Evolutionary conservation across 805 yeast genomes (phyloP), one percentile per base, ranked within the genome.

Genomic region (Ogataea neopini): DNA sequence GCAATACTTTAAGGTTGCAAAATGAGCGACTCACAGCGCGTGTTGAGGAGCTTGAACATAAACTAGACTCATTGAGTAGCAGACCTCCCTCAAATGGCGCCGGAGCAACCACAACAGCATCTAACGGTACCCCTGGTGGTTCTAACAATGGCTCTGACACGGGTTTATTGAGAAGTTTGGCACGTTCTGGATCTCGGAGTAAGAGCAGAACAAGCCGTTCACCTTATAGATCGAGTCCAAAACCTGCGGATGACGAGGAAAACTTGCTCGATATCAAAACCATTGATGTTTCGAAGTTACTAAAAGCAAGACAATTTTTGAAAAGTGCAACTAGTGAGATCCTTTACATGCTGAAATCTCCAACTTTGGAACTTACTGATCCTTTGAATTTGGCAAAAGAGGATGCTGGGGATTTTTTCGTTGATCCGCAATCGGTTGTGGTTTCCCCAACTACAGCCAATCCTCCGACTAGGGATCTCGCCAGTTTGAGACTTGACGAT

Each of bases 21-120:
- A 75, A 74, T 53, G 74, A 71, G 37, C 72, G 67, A 41, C 74
- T 78, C 45, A 62, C 62, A 19, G 42, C 63, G n/a, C 62, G 62
- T 37, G 72, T 79, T 22, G 56, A 60, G n/a, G 60, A 66, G 42
- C 60, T 79, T 46, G 74, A 74, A 52, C 50, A 53, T 19, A 67
- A 63, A 43, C 52, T 63, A 9, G 37, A 39, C 9, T 23, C 32
- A 10, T 33, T 41, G 9, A 51, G 45, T 14, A 25, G 30, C 13
- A 19, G 40, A 22, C 32, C 43, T 19, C 43, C 29, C 22, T 28
- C 45, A 7, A 43, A 41, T 19, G 52, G 44, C 32, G 13, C 36
- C 5, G 40, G 25, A 9, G 43, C 35, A 14, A 6, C 15, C 15
- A 20, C 26, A 17, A 29, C 33, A 4, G 15, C 15, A 8, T 10